A percentile compares a stretch with the other conserved stretches of the same genome.
These are phyloP conservation scores for Schizosaccharomyces cryophilus DNA, from an alignment of 805 yeast species.

Conservation along the genomic window DNA sequence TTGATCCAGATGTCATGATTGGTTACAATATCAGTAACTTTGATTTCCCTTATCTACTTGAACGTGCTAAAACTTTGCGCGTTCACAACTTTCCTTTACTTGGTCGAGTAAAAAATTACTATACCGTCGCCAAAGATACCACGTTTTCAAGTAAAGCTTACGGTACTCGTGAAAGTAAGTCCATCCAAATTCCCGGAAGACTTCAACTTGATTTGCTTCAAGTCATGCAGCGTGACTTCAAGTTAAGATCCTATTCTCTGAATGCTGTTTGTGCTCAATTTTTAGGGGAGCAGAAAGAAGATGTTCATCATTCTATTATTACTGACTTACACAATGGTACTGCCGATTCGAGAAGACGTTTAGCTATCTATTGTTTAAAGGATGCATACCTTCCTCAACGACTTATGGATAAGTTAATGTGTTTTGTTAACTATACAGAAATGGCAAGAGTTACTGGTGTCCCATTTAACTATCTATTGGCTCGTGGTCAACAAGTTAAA, in stretches of 20 bases:
- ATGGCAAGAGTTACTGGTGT: conserved; percentile 99
- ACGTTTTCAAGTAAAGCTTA: conserved; percentile 83
- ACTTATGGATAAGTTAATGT: conserved; percentile 77
- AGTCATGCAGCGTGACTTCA: conserved; percentile 82
- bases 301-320: conserved; percentile 89
- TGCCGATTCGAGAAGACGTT: conserved; percentile 72
- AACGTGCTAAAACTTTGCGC: conserved; percentile 56
- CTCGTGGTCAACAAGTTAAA: conserved; percentile 94
- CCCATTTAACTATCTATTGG: conserved; percentile 66
- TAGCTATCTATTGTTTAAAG: conserved; percentile 90
- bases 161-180: conserved; percentile 85
- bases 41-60: conserved; percentile 78
- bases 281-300: conserved; percentile 87
- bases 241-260: conserved; percentile 76
- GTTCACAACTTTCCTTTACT: conserved; percentile 56
- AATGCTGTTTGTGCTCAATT: conserved; percentile 90
- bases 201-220: conserved; percentile 83
- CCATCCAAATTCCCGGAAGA: conserved; percentile 81
- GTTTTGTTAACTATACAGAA: conserved; percentile 87
- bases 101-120: conserved; percentile 43
- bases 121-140: conserved; percentile 59
- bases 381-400: conserved; percentile 86
- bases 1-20: conserved; percentile 87
- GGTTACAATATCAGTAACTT: conserved; percentile 90
- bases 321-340: conserved; percentile 84